phyloP scores from a whole-genome alignment of 768 basidiomycete genomes.

The Tricholoma terreum region DNA sequence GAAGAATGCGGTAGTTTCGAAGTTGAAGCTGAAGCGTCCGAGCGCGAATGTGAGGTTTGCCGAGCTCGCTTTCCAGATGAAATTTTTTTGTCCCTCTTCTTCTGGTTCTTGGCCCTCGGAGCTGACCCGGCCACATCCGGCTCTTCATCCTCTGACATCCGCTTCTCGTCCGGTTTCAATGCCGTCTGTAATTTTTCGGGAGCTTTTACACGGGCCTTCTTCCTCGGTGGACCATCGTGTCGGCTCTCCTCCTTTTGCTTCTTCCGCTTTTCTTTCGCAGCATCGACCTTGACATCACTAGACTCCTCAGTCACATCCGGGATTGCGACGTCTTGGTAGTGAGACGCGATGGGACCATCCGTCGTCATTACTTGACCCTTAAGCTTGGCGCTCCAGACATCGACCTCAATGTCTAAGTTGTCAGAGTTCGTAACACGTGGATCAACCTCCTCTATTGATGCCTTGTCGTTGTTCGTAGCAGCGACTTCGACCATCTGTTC shows the following conservation, averaged over 20 bases:
- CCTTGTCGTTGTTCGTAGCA: not conserved
- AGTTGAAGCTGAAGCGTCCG: not conserved
- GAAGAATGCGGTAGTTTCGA: not conserved
- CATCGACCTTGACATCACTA: not conserved
- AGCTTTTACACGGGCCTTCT: constrained; percentile 15
- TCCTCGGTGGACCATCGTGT: constrained; percentile 14
- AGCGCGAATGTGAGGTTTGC: not conserved
- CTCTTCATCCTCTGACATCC: constrained; percentile 10
- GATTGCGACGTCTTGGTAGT: not conserved
- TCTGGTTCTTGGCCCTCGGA: constrained; percentile 21
- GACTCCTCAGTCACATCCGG: constrained; percentile 6
- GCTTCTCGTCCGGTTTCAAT: constrained; percentile 2
- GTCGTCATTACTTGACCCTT: constrained; percentile 2
- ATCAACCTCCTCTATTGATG: not conserved
- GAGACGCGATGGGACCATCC: not conserved
- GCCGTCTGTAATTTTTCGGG: constrained; percentile 12
- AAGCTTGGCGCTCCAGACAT: not conserved
- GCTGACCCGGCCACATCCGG: constrained; percentile 10
- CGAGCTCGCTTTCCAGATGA: not conserved
- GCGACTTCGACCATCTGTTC: not conserved
- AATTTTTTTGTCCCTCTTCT: constrained; percentile 10
- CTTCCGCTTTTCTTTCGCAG: constrained; percentile 25
- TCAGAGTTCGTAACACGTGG: not conserved
- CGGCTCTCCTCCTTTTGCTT: constrained; percentile 9
- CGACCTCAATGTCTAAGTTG: not conserved